A percentile compares a stretch with the other conserved stretches of the same genome.
phyloP scores from a whole-genome alignment of 176 grass and related monocot species.

The Ensete glaucum region DNA sequence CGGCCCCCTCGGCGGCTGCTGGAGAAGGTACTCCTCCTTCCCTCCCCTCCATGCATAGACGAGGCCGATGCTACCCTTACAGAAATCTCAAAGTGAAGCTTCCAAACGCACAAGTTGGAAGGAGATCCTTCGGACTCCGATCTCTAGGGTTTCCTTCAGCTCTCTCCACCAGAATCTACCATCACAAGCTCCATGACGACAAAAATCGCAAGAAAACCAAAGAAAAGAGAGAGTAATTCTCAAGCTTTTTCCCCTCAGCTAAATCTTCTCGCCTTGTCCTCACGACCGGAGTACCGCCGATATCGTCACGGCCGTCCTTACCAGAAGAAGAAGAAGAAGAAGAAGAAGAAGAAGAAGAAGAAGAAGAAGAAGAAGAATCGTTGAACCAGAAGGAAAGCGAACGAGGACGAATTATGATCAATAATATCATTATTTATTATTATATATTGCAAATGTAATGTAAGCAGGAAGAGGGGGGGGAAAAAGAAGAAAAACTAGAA shows the following conservation, averaged over 20 bases:
- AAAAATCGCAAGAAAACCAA: background rate
- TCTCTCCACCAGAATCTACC: background rate
- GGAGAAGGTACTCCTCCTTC: conserved; percentile 24
- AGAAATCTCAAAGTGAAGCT: background rate
- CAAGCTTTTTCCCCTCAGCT: background rate
- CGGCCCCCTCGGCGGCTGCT: background rate
- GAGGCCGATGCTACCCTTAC: conserved; percentile 12
- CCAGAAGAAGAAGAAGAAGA: conserved; percentile 27
- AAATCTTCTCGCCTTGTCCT: background rate
- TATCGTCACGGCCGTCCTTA: background rate
- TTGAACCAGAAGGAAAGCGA: background rate
- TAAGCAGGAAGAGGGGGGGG: background rate
- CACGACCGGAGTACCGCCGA: background rate
- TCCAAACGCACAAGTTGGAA: conserved; percentile 15
- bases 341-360: too few relatives aligned
- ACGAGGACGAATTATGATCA: background rate
- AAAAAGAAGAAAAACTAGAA: background rate
- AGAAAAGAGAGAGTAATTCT: background rate
- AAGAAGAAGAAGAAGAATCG: conserved; percentile 25
- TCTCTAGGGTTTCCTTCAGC: background rate
- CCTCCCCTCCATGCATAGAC: conserved; percentile 23
- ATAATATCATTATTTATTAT: background rate
- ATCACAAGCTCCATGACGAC: background rate
- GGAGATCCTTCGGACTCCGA: background rate
- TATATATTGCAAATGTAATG: background rate